These are phyloP conservation scores for Hymenoscyphus infarciens DNA, from an alignment of 2,329 filamentous ascomycete genomes.

Conservation along the genomic window DNA sequence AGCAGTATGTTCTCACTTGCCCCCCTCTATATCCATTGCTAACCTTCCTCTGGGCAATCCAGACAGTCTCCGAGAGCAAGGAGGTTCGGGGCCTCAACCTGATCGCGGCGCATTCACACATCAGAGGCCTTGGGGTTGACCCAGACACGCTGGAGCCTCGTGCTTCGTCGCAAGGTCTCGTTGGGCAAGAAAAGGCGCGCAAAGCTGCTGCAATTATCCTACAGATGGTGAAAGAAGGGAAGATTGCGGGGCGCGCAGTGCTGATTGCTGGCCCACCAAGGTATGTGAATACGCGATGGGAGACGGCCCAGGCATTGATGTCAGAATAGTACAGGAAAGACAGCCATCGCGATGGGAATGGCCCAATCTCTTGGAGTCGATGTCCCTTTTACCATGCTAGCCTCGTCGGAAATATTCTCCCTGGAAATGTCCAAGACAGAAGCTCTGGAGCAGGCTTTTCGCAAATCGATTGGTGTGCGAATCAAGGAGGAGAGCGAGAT, in stretches of 20 bases:
- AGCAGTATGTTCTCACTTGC: conserved; percentile 23
- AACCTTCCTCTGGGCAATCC: conserved; percentile 50
- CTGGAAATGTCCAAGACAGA: conserved; percentile 99
- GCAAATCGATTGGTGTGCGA: conserved; percentile 94
- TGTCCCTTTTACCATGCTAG: conserved; percentile 93
- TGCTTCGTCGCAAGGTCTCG: conserved; percentile 81
- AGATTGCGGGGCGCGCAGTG: conserved; percentile 93
- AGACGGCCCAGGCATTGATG: conserved; percentile 10
- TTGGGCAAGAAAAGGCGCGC: conserved; percentile 93
- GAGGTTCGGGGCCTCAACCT: conserved; percentile 95
- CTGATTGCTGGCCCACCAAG: conserved; percentile 92
- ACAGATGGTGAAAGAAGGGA: conserved; percentile 98
- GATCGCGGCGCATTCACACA: conserved; percentile 97
- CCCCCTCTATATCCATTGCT: neutral
- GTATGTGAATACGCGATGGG: conserved; percentile 39
- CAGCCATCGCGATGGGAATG: conserved; percentile 98
- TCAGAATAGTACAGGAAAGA: conserved; percentile 80
- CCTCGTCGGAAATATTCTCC: conserved; percentile 96
- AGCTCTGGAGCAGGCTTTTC: conserved; percentile 96
- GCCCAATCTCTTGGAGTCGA: conserved; percentile 90
- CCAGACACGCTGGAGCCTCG: conserved; percentile 85
- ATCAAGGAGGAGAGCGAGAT: conserved; percentile 99
- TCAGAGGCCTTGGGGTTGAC: conserved; percentile 92
- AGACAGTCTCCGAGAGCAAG: conserved; percentile 89
- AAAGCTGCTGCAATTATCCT: conserved; percentile 95